phyloP scores from a whole-genome alignment of 1,284 basidiomycete species.

The Leucocoprinus gongylophorus region DNA sequence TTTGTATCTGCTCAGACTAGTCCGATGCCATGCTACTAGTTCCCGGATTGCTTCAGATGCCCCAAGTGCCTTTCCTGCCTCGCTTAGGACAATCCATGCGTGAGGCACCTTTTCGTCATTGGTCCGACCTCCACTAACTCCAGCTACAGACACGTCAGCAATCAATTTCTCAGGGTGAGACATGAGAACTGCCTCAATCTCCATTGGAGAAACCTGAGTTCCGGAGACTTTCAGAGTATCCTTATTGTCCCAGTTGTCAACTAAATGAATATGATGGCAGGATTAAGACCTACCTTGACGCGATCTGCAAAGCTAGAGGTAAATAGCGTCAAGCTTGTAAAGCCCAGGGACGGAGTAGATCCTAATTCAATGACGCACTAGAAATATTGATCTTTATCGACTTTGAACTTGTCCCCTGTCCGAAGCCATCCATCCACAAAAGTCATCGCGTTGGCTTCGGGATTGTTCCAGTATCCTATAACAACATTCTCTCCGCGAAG shows the following conservation, averaged over 20 bases:
- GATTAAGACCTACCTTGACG: conserved; percentile 37
- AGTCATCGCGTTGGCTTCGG: conserved; percentile 54
- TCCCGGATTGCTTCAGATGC: conserved; percentile 34
- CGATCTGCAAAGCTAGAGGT: conserved; percentile 49
- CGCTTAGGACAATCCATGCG: conserved; percentile 66
- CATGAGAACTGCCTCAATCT: conserved; percentile 60
- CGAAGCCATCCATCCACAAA: conserved; percentile 65
- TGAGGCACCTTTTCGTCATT: conserved; percentile 62
- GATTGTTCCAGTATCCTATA: conserved; percentile 65
- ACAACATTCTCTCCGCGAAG: conserved; percentile 47
- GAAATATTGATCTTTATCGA: conserved; percentile 51
- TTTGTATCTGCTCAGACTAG: conserved; percentile 61
- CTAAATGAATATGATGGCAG: neutral
- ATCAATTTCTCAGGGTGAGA: conserved; percentile 53
- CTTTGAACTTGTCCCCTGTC: conserved; percentile 64
- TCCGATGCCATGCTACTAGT: conserved; percentile 53
- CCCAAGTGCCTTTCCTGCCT: conserved; percentile 43
- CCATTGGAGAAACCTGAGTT: conserved; percentile 65
- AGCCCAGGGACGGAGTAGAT: neutral
- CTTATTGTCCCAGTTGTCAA: conserved; percentile 26
- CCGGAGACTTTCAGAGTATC: conserved; percentile 71
- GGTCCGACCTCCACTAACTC: conserved; percentile 60
- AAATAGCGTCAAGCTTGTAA: neutral
- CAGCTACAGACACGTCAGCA: conserved; percentile 57
- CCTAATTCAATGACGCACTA: conserved; percentile 41